A percentile compares a stretch with the other conserved stretches of the same genome.
Conservation (phyloP, 2,329 filamentous ascomycete genomes). For the Sporothrix sp. region DNA sequence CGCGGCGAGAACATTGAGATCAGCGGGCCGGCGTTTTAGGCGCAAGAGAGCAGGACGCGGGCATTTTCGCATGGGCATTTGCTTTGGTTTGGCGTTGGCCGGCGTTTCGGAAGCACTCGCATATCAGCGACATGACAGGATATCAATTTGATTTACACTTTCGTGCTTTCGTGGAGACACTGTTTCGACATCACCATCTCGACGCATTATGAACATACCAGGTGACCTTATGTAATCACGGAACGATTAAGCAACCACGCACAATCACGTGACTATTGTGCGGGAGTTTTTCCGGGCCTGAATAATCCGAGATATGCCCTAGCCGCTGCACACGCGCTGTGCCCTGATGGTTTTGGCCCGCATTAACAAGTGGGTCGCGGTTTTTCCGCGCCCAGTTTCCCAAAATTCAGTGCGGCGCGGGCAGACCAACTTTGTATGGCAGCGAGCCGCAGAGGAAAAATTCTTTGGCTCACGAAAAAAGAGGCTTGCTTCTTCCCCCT, state of each 20-base stretch:
- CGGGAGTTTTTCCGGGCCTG: too few species aligned
- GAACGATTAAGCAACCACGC: too few species aligned
- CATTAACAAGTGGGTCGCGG: background rate
- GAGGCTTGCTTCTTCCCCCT: conserved; percentile 6
- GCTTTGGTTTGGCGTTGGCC: background rate
- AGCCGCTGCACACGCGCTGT: conserved; percentile 1
- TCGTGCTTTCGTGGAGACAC: background rate
- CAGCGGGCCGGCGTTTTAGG: background rate
- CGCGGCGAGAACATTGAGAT: conserved; percentile 12
- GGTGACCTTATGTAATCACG: too few species aligned
- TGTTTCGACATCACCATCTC: background rate
- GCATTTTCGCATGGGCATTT: background rate
- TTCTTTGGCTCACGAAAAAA: conserved; percentile 6
- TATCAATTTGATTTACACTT: conserved; percentile 4
- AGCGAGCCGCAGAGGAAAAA: conserved; percentile 2
- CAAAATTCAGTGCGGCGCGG: background rate
- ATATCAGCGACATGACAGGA: background rate
- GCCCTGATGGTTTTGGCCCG: background rate
- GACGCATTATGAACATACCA: too few species aligned
- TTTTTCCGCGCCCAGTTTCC: background rate
- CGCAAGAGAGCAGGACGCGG: background rate
- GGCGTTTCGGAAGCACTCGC: background rate
- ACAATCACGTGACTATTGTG: too few species aligned
- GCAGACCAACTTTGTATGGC: background rate
- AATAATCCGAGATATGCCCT: conserved; percentile 7